Conservation (phyloP, 768 basidiomycete species). For the Chiua virens region DNA sequence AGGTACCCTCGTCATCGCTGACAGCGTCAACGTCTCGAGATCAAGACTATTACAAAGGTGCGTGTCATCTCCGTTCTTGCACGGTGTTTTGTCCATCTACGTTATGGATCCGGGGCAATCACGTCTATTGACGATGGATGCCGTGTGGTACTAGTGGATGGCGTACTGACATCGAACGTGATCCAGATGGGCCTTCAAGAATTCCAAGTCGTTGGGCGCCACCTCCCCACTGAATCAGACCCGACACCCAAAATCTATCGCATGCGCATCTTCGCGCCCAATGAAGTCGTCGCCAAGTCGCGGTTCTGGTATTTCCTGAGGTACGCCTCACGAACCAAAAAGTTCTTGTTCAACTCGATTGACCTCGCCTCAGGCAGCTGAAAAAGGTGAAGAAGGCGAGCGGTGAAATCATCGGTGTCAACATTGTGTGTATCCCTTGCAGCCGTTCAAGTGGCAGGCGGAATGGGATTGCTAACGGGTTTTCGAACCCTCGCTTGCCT, state of each 20-base stretch:
- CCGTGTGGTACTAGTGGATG: conserved; percentile 12
- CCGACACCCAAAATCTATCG: conserved; percentile 98
- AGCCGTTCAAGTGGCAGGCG: conserved; percentile 88
- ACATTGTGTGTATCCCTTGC: conserved; percentile 83
- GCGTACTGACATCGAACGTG: conserved; percentile 13
- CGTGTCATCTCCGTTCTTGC: conserved; percentile 10
- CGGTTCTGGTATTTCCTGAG: conserved; percentile 99
- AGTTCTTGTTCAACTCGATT: neutral
- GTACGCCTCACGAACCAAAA: conserved; percentile 40
- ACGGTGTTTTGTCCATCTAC: neutral
- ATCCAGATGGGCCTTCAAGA: conserved; percentile 78
- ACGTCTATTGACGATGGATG: conserved; percentile 33
- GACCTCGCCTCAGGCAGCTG: conserved; percentile 57
- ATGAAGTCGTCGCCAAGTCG: conserved; percentile 98
- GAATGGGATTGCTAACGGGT: conserved; percentile 61
- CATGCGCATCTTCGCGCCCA: conserved; percentile 99
- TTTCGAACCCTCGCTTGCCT: conserved; percentile 6
- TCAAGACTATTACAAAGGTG: conserved; percentile 29
- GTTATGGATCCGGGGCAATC: neutral
- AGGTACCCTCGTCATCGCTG: conserved; percentile 20
- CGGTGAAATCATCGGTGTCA: conserved; percentile 98
- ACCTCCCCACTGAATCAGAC: conserved; percentile 90
- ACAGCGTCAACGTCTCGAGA: conserved; percentile 30
- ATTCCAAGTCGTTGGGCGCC: conserved; percentile 97
- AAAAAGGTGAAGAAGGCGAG: conserved; percentile 99